These are phyloP conservation scores for Drosera spatulata DNA, from an alignment of 179 eudicot genomes.

Conservation along the genomic window DNA sequence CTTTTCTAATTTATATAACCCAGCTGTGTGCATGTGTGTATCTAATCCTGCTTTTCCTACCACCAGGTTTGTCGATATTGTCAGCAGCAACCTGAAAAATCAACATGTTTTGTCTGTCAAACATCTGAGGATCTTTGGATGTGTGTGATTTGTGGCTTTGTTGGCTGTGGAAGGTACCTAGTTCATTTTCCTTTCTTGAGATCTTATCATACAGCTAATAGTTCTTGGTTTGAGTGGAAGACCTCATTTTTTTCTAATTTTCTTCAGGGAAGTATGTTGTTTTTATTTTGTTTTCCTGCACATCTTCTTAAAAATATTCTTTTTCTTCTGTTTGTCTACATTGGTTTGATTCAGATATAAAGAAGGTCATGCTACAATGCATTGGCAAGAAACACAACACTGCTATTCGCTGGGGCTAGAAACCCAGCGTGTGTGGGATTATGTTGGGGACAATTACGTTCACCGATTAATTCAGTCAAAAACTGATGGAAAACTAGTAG, in stretches of 20 bases:
- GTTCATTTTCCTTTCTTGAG: background rate
- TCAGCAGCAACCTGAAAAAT: conserved; percentile 94
- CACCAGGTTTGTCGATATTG: conserved; percentile 94
- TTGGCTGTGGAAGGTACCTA: conserved; percentile 89
- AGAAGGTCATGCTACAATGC: conserved; percentile 77
- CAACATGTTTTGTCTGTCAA: conserved; percentile 79
- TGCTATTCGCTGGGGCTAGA: conserved; percentile 91
- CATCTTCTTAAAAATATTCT: no score
- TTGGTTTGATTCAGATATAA: conserved; percentile 45
- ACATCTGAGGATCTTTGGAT: conserved; percentile 94
- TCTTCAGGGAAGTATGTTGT: no score
- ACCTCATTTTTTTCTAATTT: no score
- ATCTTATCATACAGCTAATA: conserved; percentile 34
- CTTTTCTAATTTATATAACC: background rate
- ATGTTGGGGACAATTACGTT: conserved; percentile 88
- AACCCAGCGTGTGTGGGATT: conserved; percentile 96
- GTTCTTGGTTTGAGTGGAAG: no score
- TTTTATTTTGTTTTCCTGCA: no score
- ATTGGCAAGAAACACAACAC: conserved; percentile 96
- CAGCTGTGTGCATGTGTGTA: background rate
- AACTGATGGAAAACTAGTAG: conserved; percentile 43
- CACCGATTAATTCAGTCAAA: conserved; percentile 89
- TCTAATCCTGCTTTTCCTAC: conserved; percentile 1
- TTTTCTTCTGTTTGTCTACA: background rate
- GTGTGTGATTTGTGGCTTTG: conserved; percentile 88